Evolutionary conservation across 352 stramenopile genomes (phyloP).

Genomic region (Globisporangium polare): DNA sequence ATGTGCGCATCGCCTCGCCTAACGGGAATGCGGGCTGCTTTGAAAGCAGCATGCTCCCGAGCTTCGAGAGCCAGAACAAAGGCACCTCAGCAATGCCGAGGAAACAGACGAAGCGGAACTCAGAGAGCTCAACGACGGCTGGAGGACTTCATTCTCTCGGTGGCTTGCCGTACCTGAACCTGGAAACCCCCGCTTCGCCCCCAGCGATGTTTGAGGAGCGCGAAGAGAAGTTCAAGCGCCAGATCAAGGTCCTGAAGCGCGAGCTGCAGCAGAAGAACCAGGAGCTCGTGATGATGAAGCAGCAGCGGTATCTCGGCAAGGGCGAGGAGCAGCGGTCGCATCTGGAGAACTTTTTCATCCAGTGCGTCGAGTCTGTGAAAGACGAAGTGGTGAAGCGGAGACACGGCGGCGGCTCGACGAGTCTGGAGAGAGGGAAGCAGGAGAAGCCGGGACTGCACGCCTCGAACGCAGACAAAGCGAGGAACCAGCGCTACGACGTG

Average conservation of each 20-base stretch:
- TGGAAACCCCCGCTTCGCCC: constrained; percentile 20
- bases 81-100: constrained; percentile 10
- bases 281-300: constrained; percentile 36
- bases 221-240: constrained; percentile 65
- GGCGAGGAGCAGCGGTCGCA: constrained; percentile 36
- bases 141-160: background rate
- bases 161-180: constrained; percentile 31
- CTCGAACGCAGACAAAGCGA: constrained; percentile 21
- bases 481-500: constrained; percentile 32
- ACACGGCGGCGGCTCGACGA: constrained; percentile 15
- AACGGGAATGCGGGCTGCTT: constrained; percentile 24
- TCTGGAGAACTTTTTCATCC: constrained; percentile 74
- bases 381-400: constrained; percentile 56
- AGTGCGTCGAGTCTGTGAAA: constrained; percentile 83
- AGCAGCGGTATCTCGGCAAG: constrained; percentile 30
- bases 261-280: constrained; percentile 65
- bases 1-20: constrained; percentile 43
- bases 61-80: constrained; percentile 34
- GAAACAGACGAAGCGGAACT: constrained; percentile 15
- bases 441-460: constrained; percentile 9
- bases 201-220: constrained; percentile 39
- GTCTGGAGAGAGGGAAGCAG: constrained; percentile 19
- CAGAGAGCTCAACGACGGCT: background rate
- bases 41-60: constrained; percentile 24
- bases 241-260: constrained; percentile 61